Evolutionary conservation across 176 grass and related monocot species (phyloP).

Genomic region (Avena insularis): DNA sequence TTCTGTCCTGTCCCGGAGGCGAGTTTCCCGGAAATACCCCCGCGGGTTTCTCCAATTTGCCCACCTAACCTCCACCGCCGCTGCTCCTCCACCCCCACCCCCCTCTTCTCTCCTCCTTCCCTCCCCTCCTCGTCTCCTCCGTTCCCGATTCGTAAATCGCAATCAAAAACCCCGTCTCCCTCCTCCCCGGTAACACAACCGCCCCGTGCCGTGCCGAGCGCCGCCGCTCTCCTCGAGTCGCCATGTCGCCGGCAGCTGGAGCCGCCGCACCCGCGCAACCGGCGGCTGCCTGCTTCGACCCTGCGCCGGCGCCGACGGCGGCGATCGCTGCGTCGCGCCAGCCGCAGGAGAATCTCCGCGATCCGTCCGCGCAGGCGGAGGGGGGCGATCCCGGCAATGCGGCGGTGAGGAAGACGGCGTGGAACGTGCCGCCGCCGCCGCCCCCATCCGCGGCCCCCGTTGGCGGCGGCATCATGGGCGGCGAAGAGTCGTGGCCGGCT

Average conservation of each 20-base stretch:
- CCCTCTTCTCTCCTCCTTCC: no score
- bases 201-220: not conserved
- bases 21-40: slow-evolving; percentile 2
- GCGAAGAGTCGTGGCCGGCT: slow-evolving; percentile 61
- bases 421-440: slow-evolving; percentile 54
- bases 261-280: slow-evolving; percentile 33
- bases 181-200: not conserved
- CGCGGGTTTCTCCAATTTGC: slow-evolving; percentile 1
- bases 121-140: slow-evolving; percentile 32
- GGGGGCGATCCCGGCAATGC: slow-evolving; percentile 55
- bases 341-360: slow-evolving; percentile 19
- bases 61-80: not conserved
- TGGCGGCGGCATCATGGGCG: slow-evolving; percentile 52
- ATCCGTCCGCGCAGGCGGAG: slow-evolving; percentile 16
- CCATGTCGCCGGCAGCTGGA: slow-evolving; percentile 58
- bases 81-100: not conserved
- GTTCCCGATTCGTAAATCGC: slow-evolving; percentile 10
- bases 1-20: not conserved
- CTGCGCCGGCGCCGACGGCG: slow-evolving; percentile 20
- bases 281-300: not conserved
- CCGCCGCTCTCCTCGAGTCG: not conserved
- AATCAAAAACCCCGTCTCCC: not conserved
- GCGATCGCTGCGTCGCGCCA: slow-evolving; percentile 13
- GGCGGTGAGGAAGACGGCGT: slow-evolving; percentile 59
- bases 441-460: not conserved